These are phyloP conservation scores for Daldinia grandis DNA, from an alignment of 495 filamentous ascomycete species.

Conservation along the genomic window DNA sequence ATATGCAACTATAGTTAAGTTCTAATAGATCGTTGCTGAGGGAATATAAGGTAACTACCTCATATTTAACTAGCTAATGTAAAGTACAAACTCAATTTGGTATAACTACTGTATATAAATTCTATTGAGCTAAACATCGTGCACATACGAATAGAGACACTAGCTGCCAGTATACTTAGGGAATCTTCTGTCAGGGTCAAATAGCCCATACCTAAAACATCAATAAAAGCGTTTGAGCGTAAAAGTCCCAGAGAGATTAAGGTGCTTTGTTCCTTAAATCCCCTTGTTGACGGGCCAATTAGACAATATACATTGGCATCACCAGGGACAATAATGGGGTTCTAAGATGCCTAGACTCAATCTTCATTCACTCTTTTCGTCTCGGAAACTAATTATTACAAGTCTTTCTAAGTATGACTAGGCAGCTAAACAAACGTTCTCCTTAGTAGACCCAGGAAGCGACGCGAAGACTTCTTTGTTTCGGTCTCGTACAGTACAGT, in stretches of 20 bases:
- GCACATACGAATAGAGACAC: no score
- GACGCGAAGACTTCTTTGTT: background rate
- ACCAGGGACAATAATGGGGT: background rate
- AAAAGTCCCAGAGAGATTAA: background rate
- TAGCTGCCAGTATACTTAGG: background rate
- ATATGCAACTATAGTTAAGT: no score
- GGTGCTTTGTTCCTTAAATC: background rate
- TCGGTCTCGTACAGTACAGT: background rate
- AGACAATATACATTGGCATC: background rate
- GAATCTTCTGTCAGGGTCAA: background rate
- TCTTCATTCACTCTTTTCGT: background rate
- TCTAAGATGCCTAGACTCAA: background rate
- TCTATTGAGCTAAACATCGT: no score
- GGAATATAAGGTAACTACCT: no score
- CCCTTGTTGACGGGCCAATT: background rate
- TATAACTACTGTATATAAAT: no score
- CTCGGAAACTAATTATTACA: background rate
- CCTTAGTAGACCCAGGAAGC: background rate
- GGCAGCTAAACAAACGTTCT: background rate
- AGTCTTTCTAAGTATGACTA: background rate
- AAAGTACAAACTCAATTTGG: no score
- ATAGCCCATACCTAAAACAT: background rate
- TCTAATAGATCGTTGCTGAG: no score
- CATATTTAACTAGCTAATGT: no score
- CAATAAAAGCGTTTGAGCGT: background rate